Base-by-base conservation (phyloP, 352 stramenopile species). In the Pythium dissotocum region DNA sequence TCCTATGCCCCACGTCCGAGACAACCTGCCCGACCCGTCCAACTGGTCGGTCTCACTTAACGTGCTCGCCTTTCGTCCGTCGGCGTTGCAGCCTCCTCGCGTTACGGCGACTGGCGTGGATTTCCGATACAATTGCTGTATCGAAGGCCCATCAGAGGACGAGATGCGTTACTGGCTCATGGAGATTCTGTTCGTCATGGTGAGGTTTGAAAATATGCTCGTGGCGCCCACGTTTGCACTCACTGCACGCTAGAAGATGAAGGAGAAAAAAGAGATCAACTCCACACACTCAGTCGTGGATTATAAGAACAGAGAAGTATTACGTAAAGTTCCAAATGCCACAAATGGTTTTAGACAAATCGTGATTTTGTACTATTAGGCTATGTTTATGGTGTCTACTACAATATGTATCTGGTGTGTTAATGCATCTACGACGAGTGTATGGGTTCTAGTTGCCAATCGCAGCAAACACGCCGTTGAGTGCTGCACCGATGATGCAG, bases 171-270 rank as follows among this genome's bases (percentile, higher is more conserved):
- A 74, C 48, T 82, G 77, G 77, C 66, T 85, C 54, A 70, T 78
- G 58, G 77, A 85, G 69, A 78, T 81, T 60, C 51, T 85, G 16
- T 85, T 75, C 54, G 65, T 82, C 5, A 60, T 80, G 49, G 63
- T 84, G 44, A 75, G 75, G 40, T 84, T 82, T 58, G 75, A 84
- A 64, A 77, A 56, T 42, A 58, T 77, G 64, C 75, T 84, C 61
- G 65, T 78, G 36, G 38, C 69, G 1, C 72, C 75, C 21, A 54
- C 58, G 14, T 68, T 68, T 32, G 53, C 38, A 18, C 54, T 68
- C 0, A 28, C 52, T 1, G 35, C 61, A 7, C 52, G 35, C 1
- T 57, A 56, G 30, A 18, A 13, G 14, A 49, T 40, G 21, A 24
- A 24, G 21, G 21, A 24, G 21, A 24, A 24, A 24, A 24, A 24